A percentile compares a stretch with the other conserved stretches of the same genome.
Conservation (phyloP, 2,329 filamentous ascomycete species). For the Sporothrix brasiliensis region DNA sequence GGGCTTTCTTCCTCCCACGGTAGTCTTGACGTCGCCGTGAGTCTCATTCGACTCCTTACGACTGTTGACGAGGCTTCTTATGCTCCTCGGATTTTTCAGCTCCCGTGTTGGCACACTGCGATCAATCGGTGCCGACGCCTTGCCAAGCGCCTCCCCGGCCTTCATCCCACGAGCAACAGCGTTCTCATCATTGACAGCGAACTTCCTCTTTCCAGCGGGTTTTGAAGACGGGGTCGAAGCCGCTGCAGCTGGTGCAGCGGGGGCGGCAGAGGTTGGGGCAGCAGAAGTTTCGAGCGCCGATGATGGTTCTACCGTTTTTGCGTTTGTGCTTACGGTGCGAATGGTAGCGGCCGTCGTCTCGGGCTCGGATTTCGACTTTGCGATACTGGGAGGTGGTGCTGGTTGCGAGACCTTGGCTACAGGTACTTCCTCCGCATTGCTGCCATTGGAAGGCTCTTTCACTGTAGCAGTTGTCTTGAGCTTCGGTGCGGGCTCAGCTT, state of each 20-base stretch:
- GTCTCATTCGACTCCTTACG: conserved; percentile 45
- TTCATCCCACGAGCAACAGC: conserved; percentile 45
- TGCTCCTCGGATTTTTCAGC: conserved; percentile 47
- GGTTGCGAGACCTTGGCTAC: background rate
- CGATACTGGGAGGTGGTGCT: background rate
- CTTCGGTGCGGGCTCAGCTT: background rate
- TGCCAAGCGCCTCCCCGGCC: conserved; percentile 39
- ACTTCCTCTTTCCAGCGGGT: conserved; percentile 61
- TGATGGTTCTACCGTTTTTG: background rate
- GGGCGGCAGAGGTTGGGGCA: background rate
- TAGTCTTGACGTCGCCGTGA: conserved; percentile 37
- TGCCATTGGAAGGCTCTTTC: background rate
- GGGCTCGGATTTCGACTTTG: background rate
- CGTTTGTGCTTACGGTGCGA: background rate
- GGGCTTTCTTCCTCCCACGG: conserved; percentile 49
- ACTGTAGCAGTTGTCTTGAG: background rate
- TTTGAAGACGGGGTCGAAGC: conserved; percentile 41
- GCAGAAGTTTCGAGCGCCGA: background rate
- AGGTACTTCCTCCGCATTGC: background rate
- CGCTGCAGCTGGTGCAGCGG: background rate
- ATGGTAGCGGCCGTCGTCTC: conserved; percentile 3
- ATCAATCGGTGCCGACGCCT: conserved; percentile 35
- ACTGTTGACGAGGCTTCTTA: conserved; percentile 52
- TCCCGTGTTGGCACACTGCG: conserved; percentile 28
- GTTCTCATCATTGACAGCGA: conserved; percentile 58